Base-by-base conservation (phyloP, 139 green algal species). In the Nannochloris sp. region DNA sequence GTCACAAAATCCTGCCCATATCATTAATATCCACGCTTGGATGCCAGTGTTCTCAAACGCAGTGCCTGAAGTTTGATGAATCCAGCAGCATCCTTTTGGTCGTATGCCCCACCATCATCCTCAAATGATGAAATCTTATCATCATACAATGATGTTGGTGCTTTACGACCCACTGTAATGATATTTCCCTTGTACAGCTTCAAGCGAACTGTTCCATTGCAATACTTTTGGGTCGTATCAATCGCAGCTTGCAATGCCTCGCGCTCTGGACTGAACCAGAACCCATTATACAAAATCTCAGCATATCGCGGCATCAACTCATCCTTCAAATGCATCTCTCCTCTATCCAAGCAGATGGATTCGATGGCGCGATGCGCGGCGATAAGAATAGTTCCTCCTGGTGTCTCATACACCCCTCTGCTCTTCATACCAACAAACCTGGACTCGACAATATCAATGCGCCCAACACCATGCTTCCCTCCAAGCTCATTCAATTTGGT, bases 331-430 rank as follows among this genome's bases (percentile, higher is more conserved):
- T 97, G 91, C 59, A 80, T 68, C 84, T 96, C 89, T 4, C 70
- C 87, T 49, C 91, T 79, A 77, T 97, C 91, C 29, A 97, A 74
- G 46, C 72, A 87, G 65, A 97, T 87, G 59, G 70, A 85, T 84
- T 97, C 91, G 8, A 97, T 88, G 30, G 82, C 89, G 55, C 91
- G 74, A 73, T 84, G 82, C 0, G 92, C 91, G 4, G 79, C 59
- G 28, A 96, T 69, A 56, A 98, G 76, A 43, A 99, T 79, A 56
- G 93, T 97, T 62, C 94, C 94, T 28, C 94, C 94, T 14, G 94
- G 94, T 0, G 94, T 99, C 82, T 99, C 93, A 70, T 98, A 99
- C 77, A 98, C 93, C 44, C 92, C 91, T 28, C 89, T 75, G 14
- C 71, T 84, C 80, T 95, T 91, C 90, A 96, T 95, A 63, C 91